These are phyloP conservation scores for Termitomyces eurrhizus DNA, from an alignment of 768 basidiomycete genomes.

Conservation along the genomic window DNA sequence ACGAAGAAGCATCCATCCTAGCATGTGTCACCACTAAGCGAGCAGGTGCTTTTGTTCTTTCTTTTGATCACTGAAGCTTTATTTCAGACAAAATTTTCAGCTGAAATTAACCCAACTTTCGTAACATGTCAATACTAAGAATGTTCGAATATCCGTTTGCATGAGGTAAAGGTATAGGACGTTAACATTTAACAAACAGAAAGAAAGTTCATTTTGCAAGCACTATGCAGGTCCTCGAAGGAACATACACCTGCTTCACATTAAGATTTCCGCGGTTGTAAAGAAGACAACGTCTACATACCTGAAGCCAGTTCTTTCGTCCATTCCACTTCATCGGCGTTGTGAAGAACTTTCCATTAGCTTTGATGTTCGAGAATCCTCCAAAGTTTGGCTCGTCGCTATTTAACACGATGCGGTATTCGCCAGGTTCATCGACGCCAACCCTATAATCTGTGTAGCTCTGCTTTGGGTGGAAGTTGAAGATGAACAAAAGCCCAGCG, in stretches of 20 bases:
- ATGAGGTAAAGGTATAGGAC: background rate
- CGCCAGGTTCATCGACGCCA: slow-evolving; percentile 80
- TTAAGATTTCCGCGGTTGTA: background rate
- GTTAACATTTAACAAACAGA: background rate
- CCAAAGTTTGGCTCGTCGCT: slow-evolving; percentile 89
- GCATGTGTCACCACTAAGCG: background rate
- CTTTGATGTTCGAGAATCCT: slow-evolving; percentile 78
- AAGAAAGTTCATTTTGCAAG: slow-evolving; percentile 39
- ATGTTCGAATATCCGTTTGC: background rate
- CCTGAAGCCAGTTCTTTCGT: slow-evolving; percentile 89
- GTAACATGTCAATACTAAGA: background rate
- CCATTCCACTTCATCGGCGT: slow-evolving; percentile 88
- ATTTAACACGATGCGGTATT: slow-evolving; percentile 76
- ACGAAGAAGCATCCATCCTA: background rate
- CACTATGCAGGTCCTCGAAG: slow-evolving; percentile 62
- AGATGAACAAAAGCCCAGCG: slow-evolving; percentile 89
- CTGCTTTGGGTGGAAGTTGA: slow-evolving; percentile 93
- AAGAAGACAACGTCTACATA: slow-evolving; percentile 26
- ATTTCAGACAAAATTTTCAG: background rate
- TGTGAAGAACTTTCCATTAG: slow-evolving; percentile 68
- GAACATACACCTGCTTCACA: slow-evolving; percentile 61
- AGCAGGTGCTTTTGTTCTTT: background rate
- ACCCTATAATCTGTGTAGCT: slow-evolving; percentile 94
- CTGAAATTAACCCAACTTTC: background rate
- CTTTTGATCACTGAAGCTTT: background rate